Evolutionary conservation across 345 rosid species (phyloP).

Genomic region (Cardiospermum halicacabum): DNA sequence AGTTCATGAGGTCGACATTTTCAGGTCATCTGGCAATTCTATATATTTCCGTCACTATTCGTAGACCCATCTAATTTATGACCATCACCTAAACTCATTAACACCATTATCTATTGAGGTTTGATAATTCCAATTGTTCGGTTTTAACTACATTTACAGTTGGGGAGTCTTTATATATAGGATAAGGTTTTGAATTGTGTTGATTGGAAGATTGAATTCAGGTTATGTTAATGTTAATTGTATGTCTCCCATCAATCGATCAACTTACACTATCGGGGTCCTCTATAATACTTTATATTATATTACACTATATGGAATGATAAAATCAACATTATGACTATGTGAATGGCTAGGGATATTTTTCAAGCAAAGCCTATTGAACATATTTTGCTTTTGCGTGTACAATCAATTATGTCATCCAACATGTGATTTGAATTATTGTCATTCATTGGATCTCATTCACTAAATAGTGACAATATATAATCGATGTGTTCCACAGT

Average conservation of each 20-base stretch:
- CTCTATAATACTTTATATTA: background rate
- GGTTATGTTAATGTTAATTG: background rate
- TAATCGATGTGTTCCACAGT: too few species aligned
- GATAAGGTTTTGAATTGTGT: background rate
- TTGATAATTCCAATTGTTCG: too few species aligned
- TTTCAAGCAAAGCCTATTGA: background rate
- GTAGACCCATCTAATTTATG: background rate
- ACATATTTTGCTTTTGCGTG: background rate
- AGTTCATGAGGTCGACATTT: background rate
- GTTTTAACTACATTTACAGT: background rate
- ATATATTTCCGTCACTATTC: background rate
- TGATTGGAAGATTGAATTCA: background rate
- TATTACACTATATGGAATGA: too few species aligned
- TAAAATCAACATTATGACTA: too few species aligned
- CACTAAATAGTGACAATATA: background rate
- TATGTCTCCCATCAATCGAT: background rate
- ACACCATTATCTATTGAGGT: too few species aligned
- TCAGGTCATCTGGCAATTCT: background rate
- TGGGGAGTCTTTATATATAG: background rate
- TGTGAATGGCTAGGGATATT: background rate
- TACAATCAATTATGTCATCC: background rate
- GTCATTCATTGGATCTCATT: background rate
- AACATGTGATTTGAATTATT: background rate
- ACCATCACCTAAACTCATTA: background rate
- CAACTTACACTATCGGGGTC: background rate